Evolutionary conservation across 2,329 filamentous ascomycete species (phyloP), one percentile per base, ranked within the genome.

Genomic region (Dichotomopilus funicola): DNA sequence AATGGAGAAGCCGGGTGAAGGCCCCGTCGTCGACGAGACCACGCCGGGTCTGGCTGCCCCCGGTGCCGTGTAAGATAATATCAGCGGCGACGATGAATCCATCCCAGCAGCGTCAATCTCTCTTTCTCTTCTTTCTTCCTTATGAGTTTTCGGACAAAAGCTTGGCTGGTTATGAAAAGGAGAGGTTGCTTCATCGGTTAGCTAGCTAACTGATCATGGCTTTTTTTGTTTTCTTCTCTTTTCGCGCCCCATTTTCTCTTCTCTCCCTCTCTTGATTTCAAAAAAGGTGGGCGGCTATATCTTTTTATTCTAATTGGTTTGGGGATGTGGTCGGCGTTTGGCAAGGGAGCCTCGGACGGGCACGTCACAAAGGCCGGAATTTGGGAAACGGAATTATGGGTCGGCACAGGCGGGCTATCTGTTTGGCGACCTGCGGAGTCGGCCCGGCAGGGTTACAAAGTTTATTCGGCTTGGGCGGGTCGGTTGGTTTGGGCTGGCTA

Each of bases 21-120:
- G 34, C 44, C 9, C 38, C 43, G 35, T 9, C 37, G 6, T 43
- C n/a, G 34, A 46, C 9, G 31, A 48, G n/a, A 49, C 51, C 12
- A 31, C 47, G 19, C 37, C 42, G 11, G 10, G 38, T 19, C 6
- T 47, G 49, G 10, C 46, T 9, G 12, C 49, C 13, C 13, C 49
- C 37, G 33, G 47, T 13, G 34, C 47, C 38, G 27, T 54, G 54
- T 56, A 51, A 46, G 40, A 54, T 6, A 56, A 56, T 54, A 54
- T 59, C 51, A 44, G 42, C 27, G 34, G 33, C 47, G 47, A 33
- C 47, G 12, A 31, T 11, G 12, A 34, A 12, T 11, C 19, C 2
- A 4, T 27, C 19, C 40, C 6, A 38, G 5, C 10, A 38, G 11
- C 46, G n/a, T 38, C 35, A 38, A 31, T n/a, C 11, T 27, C n/a